Evolutionary conservation across 2,329 filamentous ascomycete species (phyloP), one percentile per base, ranked within the genome.

Genomic region (Diaporthe sp.): DNA sequence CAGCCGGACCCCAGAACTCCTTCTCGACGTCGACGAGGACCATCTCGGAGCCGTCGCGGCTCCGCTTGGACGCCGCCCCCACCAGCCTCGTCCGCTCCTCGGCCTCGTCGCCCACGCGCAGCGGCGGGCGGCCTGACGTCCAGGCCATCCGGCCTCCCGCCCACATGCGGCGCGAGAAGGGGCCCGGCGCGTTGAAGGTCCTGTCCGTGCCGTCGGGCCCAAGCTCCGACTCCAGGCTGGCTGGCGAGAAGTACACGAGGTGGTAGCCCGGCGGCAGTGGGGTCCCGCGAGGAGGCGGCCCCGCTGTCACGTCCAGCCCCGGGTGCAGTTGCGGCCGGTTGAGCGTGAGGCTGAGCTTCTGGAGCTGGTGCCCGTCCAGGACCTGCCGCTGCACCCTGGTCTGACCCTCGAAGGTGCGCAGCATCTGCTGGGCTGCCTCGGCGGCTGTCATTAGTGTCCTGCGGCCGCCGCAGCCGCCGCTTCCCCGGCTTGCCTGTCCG

Each of bases 161-260:
- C 92, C 92, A 93, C 91, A 93, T 93, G 17, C 91, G 85, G 39
- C 91, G 82, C 2, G 90, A 91, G 73, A 92, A 93, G 0, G 91
- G 91, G 4, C 82, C 75, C 0, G 89, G 85, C 0, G 91, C 87
- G 77, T 92, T 93, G 79, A 90, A 92, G 0, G 87, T 88, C 1
- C 79, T 82, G 81, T 93, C 91, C 0, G 89, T 91, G 19, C 92
- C 92, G 79, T 93, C 91, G 0, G 79, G 75, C 0, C 90, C 91
- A 0, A 93, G 84, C 9, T 89, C 85, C 0, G 79, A 75, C 77
- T 92, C 91, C 0, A 89, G 75, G 6, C 88, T 88, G 0, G 83
- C 82, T 0, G 91, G 90, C 0, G 90, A 92, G 78, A 93, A 93
- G 79, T 92, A 93, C 0, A 87, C 88, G 0, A 93, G 84, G 78